Conservation (phyloP, 1,139 yeast genomes). For the Geotrichum restrictum region DNA sequence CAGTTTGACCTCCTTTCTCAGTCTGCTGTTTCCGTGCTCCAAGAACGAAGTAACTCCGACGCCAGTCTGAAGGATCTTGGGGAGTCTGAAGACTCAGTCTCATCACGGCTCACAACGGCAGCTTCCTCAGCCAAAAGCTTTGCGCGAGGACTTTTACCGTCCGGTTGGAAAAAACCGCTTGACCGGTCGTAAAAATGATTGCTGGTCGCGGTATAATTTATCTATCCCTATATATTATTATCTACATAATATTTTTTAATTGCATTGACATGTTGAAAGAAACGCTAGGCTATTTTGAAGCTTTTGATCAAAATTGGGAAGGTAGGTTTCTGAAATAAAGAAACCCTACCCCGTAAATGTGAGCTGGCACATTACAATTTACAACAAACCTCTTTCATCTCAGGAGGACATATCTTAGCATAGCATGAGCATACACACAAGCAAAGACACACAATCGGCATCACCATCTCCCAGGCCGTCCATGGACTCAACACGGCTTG, state of each 20-base stretch:
- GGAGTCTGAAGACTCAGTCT: neutral
- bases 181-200: conserved; percentile 1
- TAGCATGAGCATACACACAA: conserved; percentile 1
- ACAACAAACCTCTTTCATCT: neutral
- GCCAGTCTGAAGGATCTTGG: neutral
- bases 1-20: conserved; percentile 24
- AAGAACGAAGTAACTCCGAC: neutral
- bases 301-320: neutral
- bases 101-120: conserved; percentile 8
- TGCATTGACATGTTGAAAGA: conserved; percentile 1
- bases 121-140: conserved; percentile 16
- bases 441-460: conserved; percentile 8
- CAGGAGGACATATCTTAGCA: neutral
- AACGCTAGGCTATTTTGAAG: neutral
- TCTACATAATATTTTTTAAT: neutral
- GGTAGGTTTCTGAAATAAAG: too few species aligned
- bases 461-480: conserved; percentile 14
- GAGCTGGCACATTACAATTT: conserved; percentile 3
- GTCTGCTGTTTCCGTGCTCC: conserved; percentile 1
- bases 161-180: conserved; percentile 11
- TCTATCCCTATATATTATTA: neutral
- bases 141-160: conserved; percentile 13
- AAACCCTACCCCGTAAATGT: conserved; percentile 1
- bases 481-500: conserved; percentile 6
- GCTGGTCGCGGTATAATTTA: conserved; percentile 5